Evolutionary conservation across 1,284 basidiomycete species (phyloP).

Genomic region (Coniferiporia weirii): DNA sequence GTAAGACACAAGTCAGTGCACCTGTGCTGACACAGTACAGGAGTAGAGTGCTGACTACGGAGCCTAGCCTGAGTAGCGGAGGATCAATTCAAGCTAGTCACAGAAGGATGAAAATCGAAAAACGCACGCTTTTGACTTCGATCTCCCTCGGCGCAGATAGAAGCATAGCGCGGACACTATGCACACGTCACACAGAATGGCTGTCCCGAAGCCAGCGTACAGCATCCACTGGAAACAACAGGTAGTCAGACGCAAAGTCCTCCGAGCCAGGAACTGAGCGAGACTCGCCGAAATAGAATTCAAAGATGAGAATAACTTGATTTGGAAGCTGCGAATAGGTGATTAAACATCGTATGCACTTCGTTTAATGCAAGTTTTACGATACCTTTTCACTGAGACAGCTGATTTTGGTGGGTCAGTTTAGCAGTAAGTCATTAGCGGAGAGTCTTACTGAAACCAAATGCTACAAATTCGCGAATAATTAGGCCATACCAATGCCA

Average conservation of each 20-base stretch:
- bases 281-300: too few species aligned
- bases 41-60: conserved; percentile 5
- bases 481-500: too few species aligned
- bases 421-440: too few species aligned
- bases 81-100: neutral
- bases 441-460: too few species aligned
- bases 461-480: too few species aligned
- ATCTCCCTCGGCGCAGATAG: neutral
- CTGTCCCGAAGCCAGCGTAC: neutral
- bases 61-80: neutral
- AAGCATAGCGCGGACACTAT: neutral
- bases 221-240: conserved; percentile 2
- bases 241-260: neutral
- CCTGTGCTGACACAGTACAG: conserved; percentile 7
- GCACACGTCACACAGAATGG: neutral
- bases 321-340: too few species aligned
- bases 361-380: too few species aligned
- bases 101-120: neutral
- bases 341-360: too few species aligned
- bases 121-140: neutral
- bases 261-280: neutral
- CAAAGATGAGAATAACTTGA: too few species aligned
- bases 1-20: neutral
- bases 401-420: too few species aligned
- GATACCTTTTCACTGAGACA: too few species aligned